Percentiles rank a stretch among this genome's conserved stretches.
phyloP scores from a whole-genome alignment of 2,329 filamentous ascomycete species.

The Paraphoma sp. region DNA sequence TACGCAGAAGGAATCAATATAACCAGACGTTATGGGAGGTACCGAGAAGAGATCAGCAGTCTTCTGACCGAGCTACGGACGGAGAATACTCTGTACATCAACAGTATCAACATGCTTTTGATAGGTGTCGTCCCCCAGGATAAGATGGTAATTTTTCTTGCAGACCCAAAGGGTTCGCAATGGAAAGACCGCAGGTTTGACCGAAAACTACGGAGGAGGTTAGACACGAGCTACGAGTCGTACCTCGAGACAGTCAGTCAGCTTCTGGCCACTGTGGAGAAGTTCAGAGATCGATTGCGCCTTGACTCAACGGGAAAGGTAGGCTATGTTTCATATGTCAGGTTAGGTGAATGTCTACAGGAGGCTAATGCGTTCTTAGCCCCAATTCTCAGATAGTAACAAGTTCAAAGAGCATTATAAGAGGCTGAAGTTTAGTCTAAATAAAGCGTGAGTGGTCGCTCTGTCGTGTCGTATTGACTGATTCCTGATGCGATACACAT shows the following conservation, averaged over 20 bases:
- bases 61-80: conserved; percentile 28
- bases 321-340: not conserved
- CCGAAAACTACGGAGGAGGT: conserved; percentile 15
- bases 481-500: too few relatives aligned
- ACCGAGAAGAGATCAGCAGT: conserved; percentile 25
- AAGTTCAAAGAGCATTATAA: conserved; percentile 39
- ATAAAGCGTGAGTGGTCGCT: conserved; percentile 11
- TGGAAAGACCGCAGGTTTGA: conserved; percentile 28
- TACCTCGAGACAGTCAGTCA: conserved; percentile 22
- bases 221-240: conserved; percentile 17
- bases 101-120: conserved; percentile 33
- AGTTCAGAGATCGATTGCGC: conserved; percentile 23
- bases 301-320: conserved; percentile 22
- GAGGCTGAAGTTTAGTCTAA: conserved; percentile 36
- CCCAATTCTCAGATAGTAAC: conserved; percentile 25
- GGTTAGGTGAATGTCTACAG: not conserved
- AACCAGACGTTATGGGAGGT: conserved; percentile 33
- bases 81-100: conserved; percentile 34
- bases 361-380: conserved; percentile 7
- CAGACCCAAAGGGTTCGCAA: conserved; percentile 18
- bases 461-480: not conserved
- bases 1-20: conserved; percentile 40
- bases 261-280: conserved; percentile 8
- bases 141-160: conserved; percentile 26
- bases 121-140: conserved; percentile 24